Evolutionary conservation across 305 asterid genomes (phyloP).

Genomic region (Solanum aculeatissimum): DNA sequence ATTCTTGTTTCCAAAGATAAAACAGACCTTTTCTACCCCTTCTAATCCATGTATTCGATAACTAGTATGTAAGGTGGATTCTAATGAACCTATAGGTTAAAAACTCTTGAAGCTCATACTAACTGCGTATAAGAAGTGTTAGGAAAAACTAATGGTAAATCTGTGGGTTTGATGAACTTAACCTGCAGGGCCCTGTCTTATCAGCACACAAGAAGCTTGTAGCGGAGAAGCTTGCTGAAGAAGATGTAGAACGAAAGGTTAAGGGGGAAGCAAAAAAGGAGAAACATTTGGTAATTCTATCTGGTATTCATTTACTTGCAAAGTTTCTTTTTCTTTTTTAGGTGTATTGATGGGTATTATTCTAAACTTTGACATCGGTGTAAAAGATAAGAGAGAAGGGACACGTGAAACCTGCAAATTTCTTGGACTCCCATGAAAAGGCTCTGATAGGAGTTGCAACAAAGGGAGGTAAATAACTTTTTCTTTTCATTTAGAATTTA

Average conservation of each 20-base stretch:
- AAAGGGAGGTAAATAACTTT: constrained; percentile 66
- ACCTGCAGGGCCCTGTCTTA: constrained; percentile 78
- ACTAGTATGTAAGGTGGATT: neutral
- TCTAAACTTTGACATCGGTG: neutral
- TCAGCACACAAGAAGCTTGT: constrained; percentile 68
- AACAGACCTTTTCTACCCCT: neutral
- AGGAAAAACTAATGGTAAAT: neutral
- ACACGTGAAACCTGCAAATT: constrained; percentile 57
- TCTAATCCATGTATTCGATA: neutral
- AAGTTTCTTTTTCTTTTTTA: neutral
- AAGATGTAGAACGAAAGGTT: constrained; percentile 58
- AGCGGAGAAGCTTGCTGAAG: constrained; percentile 81
- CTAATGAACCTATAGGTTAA: neutral
- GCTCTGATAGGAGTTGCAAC: constrained; percentile 81
- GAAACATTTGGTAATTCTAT: constrained; percentile 54
- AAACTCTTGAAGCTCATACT: neutral
- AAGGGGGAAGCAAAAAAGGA: constrained; percentile 82
- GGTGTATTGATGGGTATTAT: neutral
- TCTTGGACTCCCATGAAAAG: constrained; percentile 63
- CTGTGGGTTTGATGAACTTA: constrained; percentile 1
- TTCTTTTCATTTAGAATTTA: constrained; percentile 7
- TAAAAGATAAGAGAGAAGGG: constrained; percentile 71
- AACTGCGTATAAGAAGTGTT: neutral
- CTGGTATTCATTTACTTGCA: neutral
- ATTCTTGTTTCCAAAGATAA: neutral